Evolutionary conservation across 306 rosid species (phyloP).

Genomic region (Citrullus colocynthis): DNA sequence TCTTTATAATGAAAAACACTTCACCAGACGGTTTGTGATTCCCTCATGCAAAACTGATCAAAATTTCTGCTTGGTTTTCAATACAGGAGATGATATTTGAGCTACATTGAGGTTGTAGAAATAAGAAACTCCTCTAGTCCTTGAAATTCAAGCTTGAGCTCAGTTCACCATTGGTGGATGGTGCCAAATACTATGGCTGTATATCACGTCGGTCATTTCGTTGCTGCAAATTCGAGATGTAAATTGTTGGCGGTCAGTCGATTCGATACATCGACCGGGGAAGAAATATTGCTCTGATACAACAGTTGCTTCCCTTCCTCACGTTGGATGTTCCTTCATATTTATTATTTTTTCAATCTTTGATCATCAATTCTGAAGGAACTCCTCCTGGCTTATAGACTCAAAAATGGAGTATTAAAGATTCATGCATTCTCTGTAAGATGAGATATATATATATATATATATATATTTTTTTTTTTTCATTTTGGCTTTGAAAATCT

Average conservation of each 20-base stretch:
- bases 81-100: conserved; percentile 29
- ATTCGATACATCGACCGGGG: neutral
- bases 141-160: conserved; percentile 20
- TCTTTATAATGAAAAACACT: neutral
- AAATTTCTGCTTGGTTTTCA: neutral
- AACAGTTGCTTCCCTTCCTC: neutral
- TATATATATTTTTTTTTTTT: neutral
- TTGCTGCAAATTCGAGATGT: neutral
- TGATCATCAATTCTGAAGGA: neutral
- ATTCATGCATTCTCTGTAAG: neutral
- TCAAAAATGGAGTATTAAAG: neutral
- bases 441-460: no score
- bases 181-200: neutral
- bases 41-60: neutral
- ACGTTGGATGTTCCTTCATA: neutral
- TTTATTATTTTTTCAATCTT: neutral
- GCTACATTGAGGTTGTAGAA: conserved; percentile 10
- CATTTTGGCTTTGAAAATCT: neutral
- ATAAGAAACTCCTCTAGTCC: conserved; percentile 13
- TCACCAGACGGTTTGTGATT: neutral
- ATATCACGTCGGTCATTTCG: neutral
- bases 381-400: neutral
- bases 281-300: neutral
- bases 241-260: neutral
- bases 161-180: neutral